Evolutionary conservation across 2,329 filamentous ascomycete genomes (phyloP).

Genomic region (Penicillium concentricum): DNA sequence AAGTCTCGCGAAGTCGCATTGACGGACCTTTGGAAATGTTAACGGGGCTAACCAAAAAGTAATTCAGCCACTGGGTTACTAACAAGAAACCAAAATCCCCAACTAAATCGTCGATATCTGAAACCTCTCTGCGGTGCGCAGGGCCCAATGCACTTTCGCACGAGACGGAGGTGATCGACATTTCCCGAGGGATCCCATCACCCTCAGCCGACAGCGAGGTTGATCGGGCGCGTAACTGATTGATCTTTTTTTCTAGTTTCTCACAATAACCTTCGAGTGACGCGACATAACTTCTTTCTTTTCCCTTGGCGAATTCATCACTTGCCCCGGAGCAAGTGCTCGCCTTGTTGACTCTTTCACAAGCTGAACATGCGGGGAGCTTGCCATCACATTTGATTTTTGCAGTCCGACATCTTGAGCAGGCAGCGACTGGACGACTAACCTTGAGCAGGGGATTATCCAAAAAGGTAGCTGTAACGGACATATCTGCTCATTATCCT

Average conservation of each 20-base stretch:
- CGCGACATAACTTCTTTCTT: conserved; percentile 94
- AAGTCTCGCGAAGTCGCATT: conserved; percentile 95
- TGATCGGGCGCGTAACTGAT: conserved; percentile 42
- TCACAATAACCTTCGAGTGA: conserved; percentile 91
- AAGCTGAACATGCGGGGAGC: conserved; percentile 89
- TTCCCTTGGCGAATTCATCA: conserved; percentile 92
- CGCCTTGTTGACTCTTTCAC: conserved; percentile 83
- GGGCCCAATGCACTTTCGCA: conserved; percentile 30
- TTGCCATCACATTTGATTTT: conserved; percentile 99
- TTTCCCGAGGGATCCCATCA: conserved; percentile 31
- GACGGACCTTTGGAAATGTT: conserved; percentile 64
- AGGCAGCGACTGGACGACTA: conserved; percentile 75
- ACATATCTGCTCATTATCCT: conserved; percentile 31
- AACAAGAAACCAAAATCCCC: conserved; percentile 91
- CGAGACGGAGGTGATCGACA: conserved; percentile 38
- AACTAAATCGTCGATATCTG: conserved; percentile 85
- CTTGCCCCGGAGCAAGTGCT: conserved; percentile 90
- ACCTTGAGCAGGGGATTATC: conserved; percentile 53
- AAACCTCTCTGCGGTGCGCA: conserved; percentile 65
- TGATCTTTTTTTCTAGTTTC: conserved; percentile 75
- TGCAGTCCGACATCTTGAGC: conserved; percentile 78
- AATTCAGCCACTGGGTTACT: conserved; percentile 33
- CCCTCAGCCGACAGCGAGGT: conserved; percentile 26
- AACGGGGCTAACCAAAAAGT: background rate
- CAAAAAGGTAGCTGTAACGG: conserved; percentile 35